Evolutionary conservation across 192 early-diverging fungal species (phyloP), one percentile per base, ranked within the genome.

Genomic region (Entomortierella lignicola): DNA sequence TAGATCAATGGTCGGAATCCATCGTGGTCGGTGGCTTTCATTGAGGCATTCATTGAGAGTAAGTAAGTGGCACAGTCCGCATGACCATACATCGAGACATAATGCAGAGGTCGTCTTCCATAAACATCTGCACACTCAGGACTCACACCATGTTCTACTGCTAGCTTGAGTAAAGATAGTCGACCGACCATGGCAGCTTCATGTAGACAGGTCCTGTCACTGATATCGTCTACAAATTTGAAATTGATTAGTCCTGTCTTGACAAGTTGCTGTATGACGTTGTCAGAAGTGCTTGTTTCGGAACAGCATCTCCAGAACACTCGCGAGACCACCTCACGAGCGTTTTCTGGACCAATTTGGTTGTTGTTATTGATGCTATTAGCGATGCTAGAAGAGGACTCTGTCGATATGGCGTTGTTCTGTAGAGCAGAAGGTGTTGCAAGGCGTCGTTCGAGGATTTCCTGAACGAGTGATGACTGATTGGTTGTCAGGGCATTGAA

Each of bases 141-240:
- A 82, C 84, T 60, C 41, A 85, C 64, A 63, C 88, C 85, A 67
- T 84, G 70, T 13, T 85, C 73, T 37, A 91, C 69, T 32, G 83
- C 85, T 30, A 92, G 67, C 65, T 87, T 77, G 32, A 98, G 63
- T 17, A 96, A 82, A 39, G 86, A 86, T 69, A 91, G 72, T 41
- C 91, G 88, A 3, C 95, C 95, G 23, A 87, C 85, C 72, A 97
- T 95, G 0, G 96, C 93, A 2, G 94, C 90, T 60, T 95, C 95
- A 77, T 99, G 98, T 1, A 96, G 83, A 53, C 90, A 92, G 0
- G 94, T 97, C 48, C 94, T 90, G 66, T 94, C 92, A 65, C 91
- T 98, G 81, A 99, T 96, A 66, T 99, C 97, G 80, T 99, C 97
- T 7, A 89, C 82, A 69, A 89, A 95, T 44, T 89, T 93, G 59